Evolutionary conservation across 108 stramenopile genomes (phyloP), one percentile per base, ranked within the genome.

Genomic region (Cylindrotheca fusiformis): DNA sequence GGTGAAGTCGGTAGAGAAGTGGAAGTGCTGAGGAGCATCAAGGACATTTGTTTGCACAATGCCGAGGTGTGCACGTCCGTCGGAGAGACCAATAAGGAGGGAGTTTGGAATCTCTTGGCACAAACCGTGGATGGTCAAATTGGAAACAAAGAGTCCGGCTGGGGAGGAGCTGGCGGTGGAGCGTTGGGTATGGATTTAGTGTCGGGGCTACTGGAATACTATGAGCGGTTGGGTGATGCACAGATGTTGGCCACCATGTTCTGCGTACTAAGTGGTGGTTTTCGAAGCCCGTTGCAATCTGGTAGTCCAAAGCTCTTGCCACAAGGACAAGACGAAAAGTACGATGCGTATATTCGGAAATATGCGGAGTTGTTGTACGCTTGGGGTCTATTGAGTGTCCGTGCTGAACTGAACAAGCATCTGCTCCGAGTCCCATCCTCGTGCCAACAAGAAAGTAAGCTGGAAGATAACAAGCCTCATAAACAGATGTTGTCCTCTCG

Each of bases 221-320:
- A 87, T 52, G 91, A 93, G 60, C 32, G 60, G 27, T 55, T 79
- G 36, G 82, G 84, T 12, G 91, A 93, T 51, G 74, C 74, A 21
- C 91, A 93, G 58, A 93, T 93, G 87, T 56, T 93, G 23, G 76
- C 87, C 4, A 80, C 87, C 14, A 85, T 93, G 49, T 65, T 84
- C 28, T 87, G 86, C 60, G 91, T 89, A 4, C 65, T 93, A 72
- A 83, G 65, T 66, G 71, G 61, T 5, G 58, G 63, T 25, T 29
- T 50, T 44, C 55, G 75, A 23, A 41, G 45, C 33, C 25, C 55
- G 22, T 22, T 20, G 12, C 21, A 44, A 57, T 22, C 29, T 0
- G 28, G 28, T 5, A 36, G 22, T 18, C 75, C 59, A 17, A 77
- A 62, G 19, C 65, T 87, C 4, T 52, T 87, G 28, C 86, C 86